Evolutionary conservation across 805 yeast genomes (phyloP).

Genomic region (Nakazawaea molendinolei): DNA sequence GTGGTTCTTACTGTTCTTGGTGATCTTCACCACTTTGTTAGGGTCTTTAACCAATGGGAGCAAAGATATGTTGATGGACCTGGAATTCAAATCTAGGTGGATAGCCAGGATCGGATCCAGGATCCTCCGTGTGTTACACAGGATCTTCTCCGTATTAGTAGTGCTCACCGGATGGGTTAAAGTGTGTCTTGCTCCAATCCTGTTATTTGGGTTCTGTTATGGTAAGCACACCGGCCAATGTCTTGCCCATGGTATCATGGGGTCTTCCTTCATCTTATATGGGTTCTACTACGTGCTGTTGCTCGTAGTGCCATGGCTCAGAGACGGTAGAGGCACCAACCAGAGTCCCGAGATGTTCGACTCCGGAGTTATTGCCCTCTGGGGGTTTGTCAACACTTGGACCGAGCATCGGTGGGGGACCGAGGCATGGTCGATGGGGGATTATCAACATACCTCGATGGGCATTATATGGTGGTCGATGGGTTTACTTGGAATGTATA

Average conservation of each 20-base stretch:
- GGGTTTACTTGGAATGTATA: constrained; percentile 76
- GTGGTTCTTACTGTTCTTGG: constrained; percentile 49
- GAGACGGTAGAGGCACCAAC: constrained; percentile 36
- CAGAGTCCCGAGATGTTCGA: constrained; percentile 84
- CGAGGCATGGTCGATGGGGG: constrained; percentile 88
- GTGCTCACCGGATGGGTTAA: constrained; percentile 72
- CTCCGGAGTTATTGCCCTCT: constrained; percentile 67
- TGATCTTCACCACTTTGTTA: constrained; percentile 40
- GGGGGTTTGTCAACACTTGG: constrained; percentile 94
- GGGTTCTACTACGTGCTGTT: constrained; percentile 66
- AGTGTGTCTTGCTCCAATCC: constrained; percentile 73
- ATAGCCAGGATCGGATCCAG: constrained; percentile 31
- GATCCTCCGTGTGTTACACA: constrained; percentile 30
- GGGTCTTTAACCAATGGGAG: constrained; percentile 54
- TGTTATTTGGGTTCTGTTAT: constrained; percentile 84
- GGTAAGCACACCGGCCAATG: constrained; percentile 87
- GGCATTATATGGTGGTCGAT: constrained; percentile 97
- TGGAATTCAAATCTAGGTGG: constrained; percentile 25
- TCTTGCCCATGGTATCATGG: constrained; percentile 96
- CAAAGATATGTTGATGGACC: constrained; percentile 30
- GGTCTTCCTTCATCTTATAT: constrained; percentile 75
- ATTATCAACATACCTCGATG: constrained; percentile 93
- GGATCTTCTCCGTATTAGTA: constrained; percentile 37
- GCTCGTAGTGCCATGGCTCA: constrained; percentile 69
- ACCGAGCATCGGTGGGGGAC: constrained; percentile 95